Base-by-base conservation (phyloP, 345 rosid genomes). In the Boechera divaricarpa region DNA sequence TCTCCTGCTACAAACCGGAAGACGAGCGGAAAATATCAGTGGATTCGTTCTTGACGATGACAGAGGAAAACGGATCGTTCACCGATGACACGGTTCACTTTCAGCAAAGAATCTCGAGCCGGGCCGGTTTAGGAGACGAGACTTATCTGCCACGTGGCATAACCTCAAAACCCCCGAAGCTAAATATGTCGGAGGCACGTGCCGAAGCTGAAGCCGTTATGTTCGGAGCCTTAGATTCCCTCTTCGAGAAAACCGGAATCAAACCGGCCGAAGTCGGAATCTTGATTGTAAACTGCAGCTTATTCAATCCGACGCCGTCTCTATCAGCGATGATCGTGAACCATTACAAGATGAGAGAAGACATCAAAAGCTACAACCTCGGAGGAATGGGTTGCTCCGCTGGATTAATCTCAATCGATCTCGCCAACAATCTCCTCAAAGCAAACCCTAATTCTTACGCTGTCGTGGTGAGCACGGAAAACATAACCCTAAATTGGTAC, bases 321-420 rank as follows among this genome's bases (percentile, higher is more conserved):
- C 79, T 91, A 39, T 85, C 97, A 5, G 80, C 94, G 33, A 89
- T 91, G 94, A 82, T 91, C 26, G 90, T 91, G 29, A 91, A 89
- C 69, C 92, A 82, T 45, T 91, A 88, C 86, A 89, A 89, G 83
- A 85, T 91, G 55, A 80, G 90, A 69, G 77, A 84, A 15, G 87
- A 85, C 67, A 87, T 91, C 47, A 91, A 86, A 75, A 90, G 89
- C 80, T 90, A 87, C 78, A 94, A 90, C 72, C 89, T 94, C 3
- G 93, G 94, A 6, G 97, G 97, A 28, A 94, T 94, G 98, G 98
- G 98, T 3, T 93, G 98, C 77, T 91, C 96, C 32, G 98, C 98
- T 0, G 98, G 98, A 3, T 86, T 94, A 2, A 91, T 91, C 61
- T 90, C 98, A 0, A 67, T 91, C 39, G 96, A 90, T 26, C 86